These are phyloP conservation scores for Mortierella antarctica DNA, from an alignment of 192 early-diverging fungal genomes.

Conservation along the genomic window DNA sequence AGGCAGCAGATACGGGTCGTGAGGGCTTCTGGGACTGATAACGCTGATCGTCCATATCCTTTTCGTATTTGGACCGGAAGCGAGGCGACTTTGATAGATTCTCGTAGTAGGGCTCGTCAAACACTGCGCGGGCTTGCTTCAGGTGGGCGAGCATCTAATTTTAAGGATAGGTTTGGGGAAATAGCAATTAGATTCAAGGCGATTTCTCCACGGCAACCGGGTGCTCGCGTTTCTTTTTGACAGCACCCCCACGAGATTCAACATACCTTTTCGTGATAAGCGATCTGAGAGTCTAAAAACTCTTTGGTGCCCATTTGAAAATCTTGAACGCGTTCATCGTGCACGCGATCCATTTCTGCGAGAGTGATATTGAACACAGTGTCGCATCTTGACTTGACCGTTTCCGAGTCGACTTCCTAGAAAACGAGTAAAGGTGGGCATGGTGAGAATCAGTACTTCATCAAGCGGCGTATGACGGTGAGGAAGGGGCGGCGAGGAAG, in stretches of 20 bases:
- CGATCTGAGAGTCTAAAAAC: constrained; percentile 57
- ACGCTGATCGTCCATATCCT: constrained; percentile 45
- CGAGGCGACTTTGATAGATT: constrained; percentile 45
- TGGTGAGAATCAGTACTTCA: neutral
- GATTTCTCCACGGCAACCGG: too few species aligned
- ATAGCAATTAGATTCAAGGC: neutral
- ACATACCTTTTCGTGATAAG: constrained; percentile 56
- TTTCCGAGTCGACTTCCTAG: constrained; percentile 53
- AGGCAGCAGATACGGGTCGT: constrained; percentile 48
- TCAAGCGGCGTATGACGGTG: neutral
- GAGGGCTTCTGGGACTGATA: constrained; percentile 51
- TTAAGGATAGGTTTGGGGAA: neutral
- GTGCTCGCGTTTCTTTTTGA: too few species aligned
- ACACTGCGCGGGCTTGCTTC: constrained; percentile 48
- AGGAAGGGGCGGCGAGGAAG: neutral
- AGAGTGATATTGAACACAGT: constrained; percentile 59
- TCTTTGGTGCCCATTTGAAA: constrained; percentile 52
- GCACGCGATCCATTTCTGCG: constrained; percentile 56
- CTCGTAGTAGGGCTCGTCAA: constrained; percentile 50
- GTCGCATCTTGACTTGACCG: constrained; percentile 57
- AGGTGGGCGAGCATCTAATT: constrained; percentile 55
- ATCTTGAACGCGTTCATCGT: constrained; percentile 57
- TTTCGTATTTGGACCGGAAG: constrained; percentile 44
- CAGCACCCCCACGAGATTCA: too few species aligned
- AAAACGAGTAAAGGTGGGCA: neutral